Conservation (phyloP, 192 early-diverging fungal species). For the Funneliformis mosseae region DNA sequence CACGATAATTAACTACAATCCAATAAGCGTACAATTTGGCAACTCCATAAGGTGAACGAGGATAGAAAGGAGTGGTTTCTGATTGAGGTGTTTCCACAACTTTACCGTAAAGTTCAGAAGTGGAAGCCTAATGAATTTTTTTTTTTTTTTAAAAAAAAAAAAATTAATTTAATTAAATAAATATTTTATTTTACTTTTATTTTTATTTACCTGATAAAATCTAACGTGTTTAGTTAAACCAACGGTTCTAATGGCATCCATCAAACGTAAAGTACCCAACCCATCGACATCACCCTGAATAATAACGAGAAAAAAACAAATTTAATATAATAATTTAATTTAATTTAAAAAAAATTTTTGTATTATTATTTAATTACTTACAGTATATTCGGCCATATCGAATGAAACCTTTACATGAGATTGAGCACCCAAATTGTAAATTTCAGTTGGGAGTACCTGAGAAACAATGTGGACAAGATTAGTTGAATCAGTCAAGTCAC, state of each 20-base stretch:
- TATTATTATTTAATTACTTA: conserved; percentile 2
- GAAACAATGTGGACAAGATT: conserved; percentile 74
- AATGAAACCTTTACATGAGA: conserved; percentile 75
- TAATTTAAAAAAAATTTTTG: not conserved
- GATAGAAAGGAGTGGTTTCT: conserved; percentile 84
- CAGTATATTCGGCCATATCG: conserved; percentile 79
- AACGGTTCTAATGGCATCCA: conserved; percentile 78
- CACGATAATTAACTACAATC: conserved; percentile 81
- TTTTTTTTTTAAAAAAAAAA: too few relatives aligned
- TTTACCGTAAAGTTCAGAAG: conserved; percentile 78
- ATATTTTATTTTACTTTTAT: not conserved
- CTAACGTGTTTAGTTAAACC: conserved; percentile 63
- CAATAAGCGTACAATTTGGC: conserved; percentile 83
- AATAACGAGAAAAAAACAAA: too few relatives aligned
- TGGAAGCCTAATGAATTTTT: conserved; percentile 56
- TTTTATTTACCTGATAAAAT: conserved; percentile 56
- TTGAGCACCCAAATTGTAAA: conserved; percentile 80
- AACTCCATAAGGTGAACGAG: conserved; percentile 79
- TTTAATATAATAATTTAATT: not conserved
- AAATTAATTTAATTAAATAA: not conserved
- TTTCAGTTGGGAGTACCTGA: conserved; percentile 73
- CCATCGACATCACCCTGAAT: conserved; percentile 68
- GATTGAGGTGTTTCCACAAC: conserved; percentile 75
- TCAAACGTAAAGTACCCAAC: conserved; percentile 73
- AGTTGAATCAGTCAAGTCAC: conserved; percentile 79